These are phyloP conservation scores for Trifolium repens DNA, from an alignment of 306 rosid genomes.

Conservation along the genomic window DNA sequence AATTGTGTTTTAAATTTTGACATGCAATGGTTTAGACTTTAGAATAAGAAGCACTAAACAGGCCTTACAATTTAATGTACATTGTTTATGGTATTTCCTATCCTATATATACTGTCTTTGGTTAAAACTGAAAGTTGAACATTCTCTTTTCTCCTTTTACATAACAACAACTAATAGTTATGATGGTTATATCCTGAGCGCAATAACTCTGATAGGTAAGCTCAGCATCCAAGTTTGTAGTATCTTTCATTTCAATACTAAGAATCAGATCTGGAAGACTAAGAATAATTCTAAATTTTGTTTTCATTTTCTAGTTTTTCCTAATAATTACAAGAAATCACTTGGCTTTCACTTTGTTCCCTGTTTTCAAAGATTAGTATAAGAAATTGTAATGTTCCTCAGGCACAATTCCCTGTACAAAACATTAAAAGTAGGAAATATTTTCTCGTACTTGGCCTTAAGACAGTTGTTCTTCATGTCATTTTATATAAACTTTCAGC, in stretches of 20 bases:
- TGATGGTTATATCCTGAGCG: slow-evolving; percentile 17
- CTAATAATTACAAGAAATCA: slow-evolving; percentile 11
- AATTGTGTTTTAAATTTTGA: background rate
- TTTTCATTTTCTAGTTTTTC: background rate
- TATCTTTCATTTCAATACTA: slow-evolving; percentile 7
- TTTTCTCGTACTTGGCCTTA: background rate
- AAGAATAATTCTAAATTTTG: slow-evolving; percentile 7
- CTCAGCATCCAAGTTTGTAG: slow-evolving; percentile 21
- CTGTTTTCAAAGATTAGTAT: background rate
- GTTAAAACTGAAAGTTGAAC: slow-evolving; percentile 32
- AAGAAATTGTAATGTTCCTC: background rate
- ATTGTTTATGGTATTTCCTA: slow-evolving; percentile 2
- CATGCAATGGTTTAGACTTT: slow-evolving; percentile 29
- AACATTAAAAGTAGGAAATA: slow-evolving; percentile 1
- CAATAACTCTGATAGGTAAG: background rate
- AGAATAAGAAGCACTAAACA: slow-evolving; percentile 24
- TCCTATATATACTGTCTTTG: slow-evolving; percentile 17
- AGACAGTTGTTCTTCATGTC: slow-evolving; percentile 16
- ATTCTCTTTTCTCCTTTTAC: slow-evolving; percentile 4
- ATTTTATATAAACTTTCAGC: slow-evolving; percentile 6
- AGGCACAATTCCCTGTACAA: background rate
- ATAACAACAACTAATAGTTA: background rate
- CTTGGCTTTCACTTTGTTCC: background rate
- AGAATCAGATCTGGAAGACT: slow-evolving; percentile 11
- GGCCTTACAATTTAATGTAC: slow-evolving; percentile 31